Evolutionary conservation across 176 grass and related monocot species (phyloP), one percentile per base, ranked within the genome.

Genomic region (Triticum timopheevii): DNA sequence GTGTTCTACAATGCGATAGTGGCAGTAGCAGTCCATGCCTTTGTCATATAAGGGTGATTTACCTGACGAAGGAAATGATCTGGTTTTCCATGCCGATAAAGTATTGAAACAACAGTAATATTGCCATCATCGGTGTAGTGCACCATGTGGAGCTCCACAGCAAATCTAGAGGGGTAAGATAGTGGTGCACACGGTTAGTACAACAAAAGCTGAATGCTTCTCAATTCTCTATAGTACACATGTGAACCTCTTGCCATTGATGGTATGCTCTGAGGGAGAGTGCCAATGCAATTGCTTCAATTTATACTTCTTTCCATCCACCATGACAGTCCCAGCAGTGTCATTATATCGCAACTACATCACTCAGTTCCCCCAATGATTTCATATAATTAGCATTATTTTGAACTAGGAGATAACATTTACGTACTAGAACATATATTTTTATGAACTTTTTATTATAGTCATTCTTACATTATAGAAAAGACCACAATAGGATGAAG

Each of bases 111-210:
- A 19, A 93, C 87, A 71, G 88, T 85, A 61, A 95, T 72, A 11
- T 89, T 89, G 17, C 91, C 95, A 20, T 92, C 82, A 19, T 89
- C 87, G 54, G 42, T 79, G 33, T 38, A 54, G 85, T 98, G 95
- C 63, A 93, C 95, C 87, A 98, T 88, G 63, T 93, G 95, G 58
- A 98, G 91, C 81, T 98, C 95, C 88, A 89, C 82, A 0, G 78
- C 77, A 86, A 92, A 95, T 44, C 93, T 98, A 69, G 23, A 25
- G 59, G 49, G 12, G 9, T 87, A 87, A 59, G 20, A 34, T 58
- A 83, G 25, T 5, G 27, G 1, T 35, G 13, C 12, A 47, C 36
- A 66, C 7, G 73, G 22, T 78, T 65, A 83, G 56, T 49, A 30
- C 8, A 80, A 2, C 67, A 10, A 40, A 62, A 50, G 72, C 35